phyloP scores from a whole-genome alignment of 2,329 filamentous ascomycete genomes.

The Dactylellina leptospora region DNA sequence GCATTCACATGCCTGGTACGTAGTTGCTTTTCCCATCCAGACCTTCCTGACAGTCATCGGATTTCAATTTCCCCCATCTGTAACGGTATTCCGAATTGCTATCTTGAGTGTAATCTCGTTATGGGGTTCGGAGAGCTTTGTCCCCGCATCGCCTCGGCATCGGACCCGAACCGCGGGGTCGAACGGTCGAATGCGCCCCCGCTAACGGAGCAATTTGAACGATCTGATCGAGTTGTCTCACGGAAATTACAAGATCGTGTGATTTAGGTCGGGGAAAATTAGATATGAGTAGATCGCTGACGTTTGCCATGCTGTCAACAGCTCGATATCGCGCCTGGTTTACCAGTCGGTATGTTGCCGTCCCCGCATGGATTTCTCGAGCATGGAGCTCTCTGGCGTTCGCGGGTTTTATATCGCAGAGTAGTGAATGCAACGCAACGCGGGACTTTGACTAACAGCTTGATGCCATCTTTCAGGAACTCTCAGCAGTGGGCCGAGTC shows the following conservation, averaged over 20 bases:
- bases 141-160: constrained; percentile 1
- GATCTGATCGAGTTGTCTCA: no score
- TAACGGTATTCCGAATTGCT: constrained; percentile 43
- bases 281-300: not conserved
- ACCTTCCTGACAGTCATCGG: not conserved
- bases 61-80: not conserved
- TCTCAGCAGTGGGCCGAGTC: constrained; percentile 37
- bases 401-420: not conserved
- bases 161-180: constrained; percentile 20
- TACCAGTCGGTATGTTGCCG: constrained; percentile 24
- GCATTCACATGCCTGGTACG: constrained; percentile 42
- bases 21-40: not conserved
- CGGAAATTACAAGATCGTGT: not conserved
- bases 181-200: constrained; percentile 1
- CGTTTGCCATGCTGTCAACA: not conserved
- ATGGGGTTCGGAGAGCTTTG: not conserved
- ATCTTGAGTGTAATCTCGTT: constrained; percentile 15
- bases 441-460: not conserved
- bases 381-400: not conserved
- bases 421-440: not conserved
- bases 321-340: constrained; percentile 34
- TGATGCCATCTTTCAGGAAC: constrained; percentile 8
- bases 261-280: not conserved
- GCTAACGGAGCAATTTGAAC: no score
- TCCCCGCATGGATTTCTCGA: not conserved